These are phyloP conservation scores for Stemphylium lycopersici DNA, from an alignment of 2,329 filamentous ascomycete genomes.

Conservation along the genomic window DNA sequence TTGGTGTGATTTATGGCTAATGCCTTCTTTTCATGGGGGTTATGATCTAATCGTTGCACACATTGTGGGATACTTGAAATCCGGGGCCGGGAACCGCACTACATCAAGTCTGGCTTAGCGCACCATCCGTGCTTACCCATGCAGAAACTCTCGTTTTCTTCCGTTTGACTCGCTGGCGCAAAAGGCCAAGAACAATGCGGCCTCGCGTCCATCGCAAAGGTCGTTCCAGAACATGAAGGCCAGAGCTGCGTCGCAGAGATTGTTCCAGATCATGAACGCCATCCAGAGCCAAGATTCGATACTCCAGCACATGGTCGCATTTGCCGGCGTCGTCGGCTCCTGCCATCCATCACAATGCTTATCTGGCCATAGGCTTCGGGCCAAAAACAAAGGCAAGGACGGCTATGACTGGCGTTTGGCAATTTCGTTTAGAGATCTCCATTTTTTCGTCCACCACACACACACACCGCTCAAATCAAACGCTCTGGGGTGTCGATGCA, in stretches of 20 bases:
- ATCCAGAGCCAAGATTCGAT: background rate
- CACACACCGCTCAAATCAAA: background rate
- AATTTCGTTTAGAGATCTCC: background rate
- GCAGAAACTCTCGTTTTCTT: background rate
- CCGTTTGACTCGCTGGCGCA: background rate
- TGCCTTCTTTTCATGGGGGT: background rate
- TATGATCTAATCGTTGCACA: background rate
- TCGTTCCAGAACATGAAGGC: slow-evolving; percentile 1
- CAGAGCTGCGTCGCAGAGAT: slow-evolving; percentile 1
- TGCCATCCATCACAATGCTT: background rate
- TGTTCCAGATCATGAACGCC: slow-evolving; percentile 3
- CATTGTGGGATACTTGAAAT: background rate
- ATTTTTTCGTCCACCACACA: background rate
- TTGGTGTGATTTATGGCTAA: background rate
- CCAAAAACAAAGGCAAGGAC: slow-evolving; percentile 6
- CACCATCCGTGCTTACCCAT: background rate
- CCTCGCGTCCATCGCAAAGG: background rate
- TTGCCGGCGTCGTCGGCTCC: background rate
- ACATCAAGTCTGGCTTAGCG: no score
- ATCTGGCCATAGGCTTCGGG: slow-evolving; percentile 2
- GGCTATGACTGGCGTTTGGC: background rate
- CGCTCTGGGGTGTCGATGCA: slow-evolving; percentile 15
- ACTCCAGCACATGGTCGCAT: slow-evolving; percentile 1
- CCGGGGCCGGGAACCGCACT: background rate
- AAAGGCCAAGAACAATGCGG: background rate